phyloP scores from a whole-genome alignment of 1,284 basidiomycete genomes.

The Malassezia vespertilionis region DNA sequence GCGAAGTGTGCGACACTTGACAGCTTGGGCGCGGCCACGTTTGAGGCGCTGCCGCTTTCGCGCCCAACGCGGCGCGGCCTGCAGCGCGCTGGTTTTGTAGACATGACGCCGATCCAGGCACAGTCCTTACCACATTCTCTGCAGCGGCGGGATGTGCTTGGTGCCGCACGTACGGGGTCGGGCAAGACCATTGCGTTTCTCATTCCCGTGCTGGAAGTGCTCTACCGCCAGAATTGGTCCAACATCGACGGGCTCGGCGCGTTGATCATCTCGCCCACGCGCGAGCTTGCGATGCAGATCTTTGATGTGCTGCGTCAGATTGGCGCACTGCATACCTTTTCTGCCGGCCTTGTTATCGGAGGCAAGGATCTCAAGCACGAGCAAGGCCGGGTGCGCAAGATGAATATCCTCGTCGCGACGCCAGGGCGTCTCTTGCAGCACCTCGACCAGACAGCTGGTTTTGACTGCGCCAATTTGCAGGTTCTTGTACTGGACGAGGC shows the following conservation, averaged over 20 bases:
- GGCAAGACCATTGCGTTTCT: conserved; percentile 76
- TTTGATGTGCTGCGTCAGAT: conserved; percentile 89
- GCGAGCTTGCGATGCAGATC: conserved; percentile 91
- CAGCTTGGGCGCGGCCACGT: conserved; percentile 14
- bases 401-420: conserved; percentile 96
- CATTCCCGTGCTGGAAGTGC: conserved; percentile 63
- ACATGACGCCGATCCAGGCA: conserved; percentile 44
- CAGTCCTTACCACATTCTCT: conserved; percentile 35
- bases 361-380: conserved; percentile 94
- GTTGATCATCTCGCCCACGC: conserved; percentile 83
- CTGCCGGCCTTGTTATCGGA: conserved; percentile 88
- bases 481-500: conserved; percentile 94
- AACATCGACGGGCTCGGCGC: conserved; percentile 77
- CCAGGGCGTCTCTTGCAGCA: conserved; percentile 90
- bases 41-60: conserved; percentile 37
- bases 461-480: conserved; percentile 80
- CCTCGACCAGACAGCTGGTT: conserved; percentile 94
- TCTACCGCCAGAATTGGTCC: conserved; percentile 67
- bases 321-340: conserved; percentile 80
- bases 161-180: conserved; percentile 67
- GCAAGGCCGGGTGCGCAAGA: conserved; percentile 62
- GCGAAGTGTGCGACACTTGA: conserved; percentile 17
- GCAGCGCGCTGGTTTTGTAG: conserved; percentile 34
- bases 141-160: conserved; percentile 52
- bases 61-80: conserved; percentile 31